A percentile compares a stretch with the other conserved stretches of the same genome.
phyloP scores from a whole-genome alignment of 345 rosid species.

The Corchorus olitorius region DNA sequence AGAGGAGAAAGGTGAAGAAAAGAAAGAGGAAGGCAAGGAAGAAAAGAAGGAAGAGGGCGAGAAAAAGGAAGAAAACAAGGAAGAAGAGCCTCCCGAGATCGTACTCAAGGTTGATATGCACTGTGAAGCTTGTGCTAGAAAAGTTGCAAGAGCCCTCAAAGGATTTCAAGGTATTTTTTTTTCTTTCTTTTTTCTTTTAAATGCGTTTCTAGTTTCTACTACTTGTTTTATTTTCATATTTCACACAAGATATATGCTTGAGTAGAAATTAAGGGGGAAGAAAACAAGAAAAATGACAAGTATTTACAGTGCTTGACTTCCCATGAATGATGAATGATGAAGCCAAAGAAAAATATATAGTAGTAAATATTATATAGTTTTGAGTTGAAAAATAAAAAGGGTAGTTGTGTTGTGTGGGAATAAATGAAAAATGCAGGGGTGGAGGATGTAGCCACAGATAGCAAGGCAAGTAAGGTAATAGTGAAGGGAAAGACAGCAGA shows the following conservation, averaged over 20 bases:
- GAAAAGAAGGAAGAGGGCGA: conserved; percentile 26
- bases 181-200: background rate
- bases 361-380: no score
- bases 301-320: no score
- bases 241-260: background rate
- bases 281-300: no score
- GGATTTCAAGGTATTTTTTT: conserved; percentile 58
- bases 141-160: conserved; percentile 58
- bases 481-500: conserved; percentile 75
- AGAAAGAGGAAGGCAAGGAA: conserved; percentile 28
- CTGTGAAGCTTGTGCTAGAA: conserved; percentile 79
- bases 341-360: no score
- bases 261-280: background rate
- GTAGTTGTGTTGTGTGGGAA: no score
- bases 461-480: conserved; percentile 65
- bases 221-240: background rate
- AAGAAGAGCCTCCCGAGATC: conserved; percentile 52
- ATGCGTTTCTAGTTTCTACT: background rate
- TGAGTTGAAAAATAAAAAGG: no score
- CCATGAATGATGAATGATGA: no score
- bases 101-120: conserved; percentile 83
- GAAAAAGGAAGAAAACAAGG: conserved; percentile 31
- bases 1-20: conserved; percentile 20
- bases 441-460: conserved; percentile 58
- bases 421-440: conserved; percentile 44